Evolutionary conservation across 768 basidiomycete species (phyloP).

Genomic region (Suillus variegatus): DNA sequence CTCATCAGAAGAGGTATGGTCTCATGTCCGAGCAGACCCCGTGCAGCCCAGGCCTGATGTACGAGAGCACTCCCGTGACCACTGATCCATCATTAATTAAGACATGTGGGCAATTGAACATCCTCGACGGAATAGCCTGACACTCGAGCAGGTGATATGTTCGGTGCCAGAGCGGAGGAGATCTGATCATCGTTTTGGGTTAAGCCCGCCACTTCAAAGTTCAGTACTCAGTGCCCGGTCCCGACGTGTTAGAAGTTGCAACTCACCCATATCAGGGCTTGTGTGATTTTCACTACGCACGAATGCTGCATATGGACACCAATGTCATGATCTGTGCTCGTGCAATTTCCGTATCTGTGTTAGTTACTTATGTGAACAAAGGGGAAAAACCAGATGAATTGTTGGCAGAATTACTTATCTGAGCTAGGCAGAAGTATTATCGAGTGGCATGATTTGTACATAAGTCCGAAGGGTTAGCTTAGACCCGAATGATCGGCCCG

Average conservation of each 20-base stretch:
- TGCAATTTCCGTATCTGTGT: background rate
- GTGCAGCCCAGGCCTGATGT: background rate
- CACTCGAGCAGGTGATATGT: background rate
- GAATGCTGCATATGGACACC: background rate
- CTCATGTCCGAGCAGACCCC: background rate
- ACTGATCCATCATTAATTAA: background rate
- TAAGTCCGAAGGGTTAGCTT: background rate
- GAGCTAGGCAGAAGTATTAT: background rate
- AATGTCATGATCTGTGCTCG: background rate
- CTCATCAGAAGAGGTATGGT: background rate
- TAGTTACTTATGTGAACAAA: background rate
- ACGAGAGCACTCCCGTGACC: background rate
- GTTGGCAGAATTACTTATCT: background rate
- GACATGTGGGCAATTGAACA: background rate
- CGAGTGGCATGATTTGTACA: background rate
- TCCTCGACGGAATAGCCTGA: background rate
- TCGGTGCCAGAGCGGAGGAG: background rate
- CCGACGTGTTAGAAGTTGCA: background rate
- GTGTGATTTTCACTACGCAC: background rate
- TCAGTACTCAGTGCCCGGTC: background rate
- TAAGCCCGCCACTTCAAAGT: background rate
- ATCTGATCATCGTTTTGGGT: background rate
- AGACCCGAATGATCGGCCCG: background rate
- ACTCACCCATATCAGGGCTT: background rate
- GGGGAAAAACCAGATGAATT: background rate